Percentiles rank a stretch among this genome's conserved stretches.
Evolutionary conservation across 2,329 filamentous ascomycete species (phyloP).

Genomic region (Fusarium buharicum): DNA sequence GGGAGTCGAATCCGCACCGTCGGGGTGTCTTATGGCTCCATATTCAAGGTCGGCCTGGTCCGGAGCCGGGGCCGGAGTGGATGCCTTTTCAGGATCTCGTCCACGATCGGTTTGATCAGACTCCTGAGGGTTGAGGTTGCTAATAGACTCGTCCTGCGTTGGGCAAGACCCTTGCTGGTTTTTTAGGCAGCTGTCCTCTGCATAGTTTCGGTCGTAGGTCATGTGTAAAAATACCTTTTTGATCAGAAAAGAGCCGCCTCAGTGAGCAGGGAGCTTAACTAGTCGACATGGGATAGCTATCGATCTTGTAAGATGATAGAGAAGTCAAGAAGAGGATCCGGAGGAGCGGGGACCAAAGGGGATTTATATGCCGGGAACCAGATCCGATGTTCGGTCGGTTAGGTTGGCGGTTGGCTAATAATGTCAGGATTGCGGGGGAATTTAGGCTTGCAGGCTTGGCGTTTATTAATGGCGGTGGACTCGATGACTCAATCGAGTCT

Average conservation of each 20-base stretch:
- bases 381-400: conserved; percentile 11
- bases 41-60: conserved; percentile 5
- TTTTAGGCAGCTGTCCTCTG: conserved; percentile 48
- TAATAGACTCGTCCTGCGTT: conserved; percentile 21
- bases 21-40: conserved; percentile 12
- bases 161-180: conserved; percentile 34
- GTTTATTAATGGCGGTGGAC: not conserved
- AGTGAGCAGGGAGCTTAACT: not conserved
- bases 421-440: conserved; percentile 16
- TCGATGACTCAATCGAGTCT: conserved; percentile 9
- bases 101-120: not conserved
- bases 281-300: conserved; percentile 3
- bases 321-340: not conserved
- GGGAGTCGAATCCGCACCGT: conserved; percentile 2
- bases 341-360: not conserved
- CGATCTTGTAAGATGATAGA: not conserved
- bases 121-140: not conserved
- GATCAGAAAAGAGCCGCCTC: conserved; percentile 7
- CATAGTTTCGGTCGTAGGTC: conserved; percentile 39
- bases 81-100: conserved; percentile 18
- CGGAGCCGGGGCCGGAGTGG: conserved; percentile 5
- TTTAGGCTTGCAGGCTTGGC: conserved; percentile 22
- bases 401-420: conserved; percentile 14
- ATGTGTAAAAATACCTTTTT: conserved; percentile 16
- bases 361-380: conserved; percentile 27